A percentile compares a stretch with the other conserved stretches of the same genome.
phyloP scores from a whole-genome alignment of 2,329 filamentous ascomycete genomes.

The Venturia nashicola region DNA sequence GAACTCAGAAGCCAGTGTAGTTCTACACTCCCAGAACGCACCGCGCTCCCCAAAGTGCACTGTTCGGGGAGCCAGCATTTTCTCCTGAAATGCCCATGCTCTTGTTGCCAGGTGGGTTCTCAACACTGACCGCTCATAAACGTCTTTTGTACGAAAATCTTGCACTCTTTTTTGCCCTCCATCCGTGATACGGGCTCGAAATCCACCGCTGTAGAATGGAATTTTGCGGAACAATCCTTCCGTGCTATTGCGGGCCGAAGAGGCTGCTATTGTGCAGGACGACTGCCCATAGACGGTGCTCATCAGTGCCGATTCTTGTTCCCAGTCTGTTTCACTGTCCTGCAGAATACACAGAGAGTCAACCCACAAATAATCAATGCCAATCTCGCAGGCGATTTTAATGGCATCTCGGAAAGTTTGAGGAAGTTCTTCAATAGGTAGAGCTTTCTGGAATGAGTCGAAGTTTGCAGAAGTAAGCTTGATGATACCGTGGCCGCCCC shows the following conservation, averaged over 20 bases:
- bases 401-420: slow-evolving; percentile 8
- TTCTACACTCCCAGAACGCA: slow-evolving; percentile 4
- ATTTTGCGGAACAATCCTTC: not conserved
- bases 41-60: slow-evolving; percentile 3
- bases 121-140: not conserved
- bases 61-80: slow-evolving; percentile 5
- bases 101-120: not conserved
- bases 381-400: not conserved
- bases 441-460: not conserved
- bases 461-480: not conserved
- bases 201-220: not conserved
- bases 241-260: not conserved
- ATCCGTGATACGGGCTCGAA: not conserved
- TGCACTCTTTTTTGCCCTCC: not conserved
- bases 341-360: slow-evolving; percentile 10
- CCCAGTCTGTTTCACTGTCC: slow-evolving; percentile 6
- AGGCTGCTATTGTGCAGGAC: not conserved
- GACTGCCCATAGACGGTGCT: not conserved
- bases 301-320: not conserved
- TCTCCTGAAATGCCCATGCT: slow-evolving; percentile 9
- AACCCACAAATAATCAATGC: slow-evolving; percentile 6
- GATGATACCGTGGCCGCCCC: not conserved
- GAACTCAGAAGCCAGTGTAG: not conserved
- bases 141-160: not conserved
- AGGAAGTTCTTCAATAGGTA: not conserved